Evolutionary conservation across 805 yeast species (phyloP).

Genomic region (Myxozyma mucilagina): DNA sequence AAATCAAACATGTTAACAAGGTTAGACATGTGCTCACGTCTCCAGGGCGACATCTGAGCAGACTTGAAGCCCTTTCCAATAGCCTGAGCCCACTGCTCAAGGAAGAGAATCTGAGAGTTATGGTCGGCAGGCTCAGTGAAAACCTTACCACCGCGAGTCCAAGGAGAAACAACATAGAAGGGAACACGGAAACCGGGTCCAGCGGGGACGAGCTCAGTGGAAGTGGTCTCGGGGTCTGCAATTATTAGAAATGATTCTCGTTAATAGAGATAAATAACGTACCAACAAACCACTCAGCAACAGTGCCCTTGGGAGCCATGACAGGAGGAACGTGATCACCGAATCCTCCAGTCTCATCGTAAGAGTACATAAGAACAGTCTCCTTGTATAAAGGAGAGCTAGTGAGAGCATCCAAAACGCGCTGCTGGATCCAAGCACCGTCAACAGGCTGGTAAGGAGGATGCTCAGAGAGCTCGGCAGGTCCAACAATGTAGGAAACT

Average conservation of each 20-base stretch:
- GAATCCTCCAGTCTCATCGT: slow-evolving; percentile 37
- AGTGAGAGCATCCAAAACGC: slow-evolving; percentile 31
- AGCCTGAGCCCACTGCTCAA: slow-evolving; percentile 34
- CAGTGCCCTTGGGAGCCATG: slow-evolving; percentile 34
- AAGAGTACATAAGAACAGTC: slow-evolving; percentile 34
- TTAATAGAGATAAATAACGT: too few species aligned
- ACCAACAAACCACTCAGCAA: slow-evolving; percentile 35
- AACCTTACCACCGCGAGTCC: slow-evolving; percentile 36
- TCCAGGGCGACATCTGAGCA: slow-evolving; percentile 31
- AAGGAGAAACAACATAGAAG: slow-evolving; percentile 32
- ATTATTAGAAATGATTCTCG: too few species aligned
- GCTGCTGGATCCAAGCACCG: slow-evolving; percentile 34
- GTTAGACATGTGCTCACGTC: slow-evolving; percentile 35
- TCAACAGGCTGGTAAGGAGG: slow-evolving; percentile 33
- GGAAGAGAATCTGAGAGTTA: slow-evolving; percentile 35
- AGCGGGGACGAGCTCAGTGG: slow-evolving; percentile 9
- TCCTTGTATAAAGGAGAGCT: slow-evolving; percentile 31
- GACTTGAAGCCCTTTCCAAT: slow-evolving; percentile 25
- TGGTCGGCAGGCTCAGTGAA: slow-evolving; percentile 36
- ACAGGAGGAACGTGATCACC: slow-evolving; percentile 37
- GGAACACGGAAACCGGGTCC: slow-evolving; percentile 17
- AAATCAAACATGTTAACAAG: slow-evolving; percentile 34
- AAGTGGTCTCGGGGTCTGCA: slow-evolving; percentile 21
- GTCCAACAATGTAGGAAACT: slow-evolving; percentile 34
- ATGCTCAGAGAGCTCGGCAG: slow-evolving; percentile 35